Evolutionary conservation across 306 rosid species (phyloP).

Genomic region (Dryas octopetala): DNA sequence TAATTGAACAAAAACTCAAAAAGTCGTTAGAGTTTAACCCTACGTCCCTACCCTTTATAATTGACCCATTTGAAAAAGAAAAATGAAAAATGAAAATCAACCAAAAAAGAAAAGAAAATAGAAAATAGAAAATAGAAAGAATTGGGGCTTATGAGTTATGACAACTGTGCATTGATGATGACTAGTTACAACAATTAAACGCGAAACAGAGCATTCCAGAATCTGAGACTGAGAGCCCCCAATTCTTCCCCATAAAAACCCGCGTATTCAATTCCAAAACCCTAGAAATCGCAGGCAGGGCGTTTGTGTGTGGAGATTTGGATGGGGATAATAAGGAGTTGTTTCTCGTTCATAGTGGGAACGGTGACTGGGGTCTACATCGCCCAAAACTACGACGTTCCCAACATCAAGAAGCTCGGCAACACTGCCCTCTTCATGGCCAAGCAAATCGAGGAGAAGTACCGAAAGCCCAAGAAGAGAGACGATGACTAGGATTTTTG

Average conservation of each 20-base stretch:
- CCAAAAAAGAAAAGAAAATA: too few relatives aligned
- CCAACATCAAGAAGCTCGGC: conserved; percentile 62
- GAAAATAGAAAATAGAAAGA: background rate
- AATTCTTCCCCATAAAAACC: background rate
- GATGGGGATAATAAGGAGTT: conserved; percentile 79
- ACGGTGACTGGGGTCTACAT: conserved; percentile 57
- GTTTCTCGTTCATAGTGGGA: conserved; percentile 70
- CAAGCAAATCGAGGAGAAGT: conserved; percentile 49
- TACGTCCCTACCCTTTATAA: too few relatives aligned
- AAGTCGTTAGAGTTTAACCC: too few relatives aligned
- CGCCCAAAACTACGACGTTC: conserved; percentile 74
- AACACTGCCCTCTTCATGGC: conserved; percentile 41
- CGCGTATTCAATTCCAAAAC: conserved; percentile 13
- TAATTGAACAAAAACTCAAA: too few relatives aligned
- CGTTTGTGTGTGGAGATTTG: background rate
- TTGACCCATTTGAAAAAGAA: too few relatives aligned
- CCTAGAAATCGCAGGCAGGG: conserved; percentile 1
- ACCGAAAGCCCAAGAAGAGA: conserved; percentile 57
- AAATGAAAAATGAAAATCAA: too few relatives aligned
- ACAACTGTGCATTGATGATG: background rate
- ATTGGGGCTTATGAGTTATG: background rate
- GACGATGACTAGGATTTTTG: conserved; percentile 31
- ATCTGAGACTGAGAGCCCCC: background rate
- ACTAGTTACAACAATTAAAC: background rate
- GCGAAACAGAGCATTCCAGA: background rate